Evolutionary conservation across 1,284 basidiomycete species (phyloP), one percentile per base, ranked within the genome.

Genomic region (Ceratobasidium sp.): DNA sequence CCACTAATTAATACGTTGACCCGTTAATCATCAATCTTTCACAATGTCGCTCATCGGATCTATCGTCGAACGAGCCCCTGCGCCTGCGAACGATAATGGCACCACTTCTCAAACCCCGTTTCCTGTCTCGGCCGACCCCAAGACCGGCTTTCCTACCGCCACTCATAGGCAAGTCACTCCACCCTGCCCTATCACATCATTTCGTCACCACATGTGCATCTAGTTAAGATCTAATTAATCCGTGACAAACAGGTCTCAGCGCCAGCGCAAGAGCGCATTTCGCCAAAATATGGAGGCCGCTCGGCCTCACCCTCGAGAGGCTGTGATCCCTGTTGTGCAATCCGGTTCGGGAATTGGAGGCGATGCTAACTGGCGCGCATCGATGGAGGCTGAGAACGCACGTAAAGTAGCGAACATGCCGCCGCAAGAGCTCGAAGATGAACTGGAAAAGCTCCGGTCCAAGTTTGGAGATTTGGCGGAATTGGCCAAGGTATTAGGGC

Each of bases 381-480:
- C 88, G 72, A 88, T 91, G 70, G 84, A 85, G 69, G 81, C 84
- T 66, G 90, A 92, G 82, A 93, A 93, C 82, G 87, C 88, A 77
- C 83, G 84, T 28, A 85, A 86, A 20, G 87, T 94, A 6, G 86
- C 86, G 9, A 83, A 82, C 1, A 94, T 94, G 92, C 86, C 87
- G 5, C 86, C 87, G 9, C 88, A 89, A 44, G 90, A 94, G 81
- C 86, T 89, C 20, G 87, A 90, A 76, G 84, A 88, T 73, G 92
- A 92, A 82, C 86, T 88, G 77, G 84, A 86, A 76, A 91, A 93
- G 81, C 90, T 95, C 53, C 81, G 93, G 53, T 89, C 92, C 79
- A 87, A 88, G 63, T 93, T 95, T 84, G 94, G 94, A 0, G 89
- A 88, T 42, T 86, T 94, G 40, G 87, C 88, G 10, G 91, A 91